Conservation (phyloP, 495 filamentous ascomycete genomes). For the Lepidopterella palustris region DNA sequence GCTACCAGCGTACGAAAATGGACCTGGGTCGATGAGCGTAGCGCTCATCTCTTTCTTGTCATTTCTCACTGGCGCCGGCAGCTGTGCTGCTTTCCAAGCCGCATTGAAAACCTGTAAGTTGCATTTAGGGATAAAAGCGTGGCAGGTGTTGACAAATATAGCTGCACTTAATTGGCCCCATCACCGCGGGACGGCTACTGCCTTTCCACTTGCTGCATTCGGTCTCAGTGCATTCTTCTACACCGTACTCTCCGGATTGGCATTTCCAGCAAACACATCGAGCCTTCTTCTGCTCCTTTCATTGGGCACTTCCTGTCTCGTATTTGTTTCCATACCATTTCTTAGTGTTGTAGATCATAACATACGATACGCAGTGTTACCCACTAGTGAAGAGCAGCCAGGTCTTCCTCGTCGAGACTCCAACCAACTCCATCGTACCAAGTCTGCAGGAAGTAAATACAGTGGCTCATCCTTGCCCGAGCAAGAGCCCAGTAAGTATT, state of each 20-base stretch:
- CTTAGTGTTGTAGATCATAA: slow-evolving; percentile 64
- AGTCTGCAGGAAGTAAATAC: slow-evolving; percentile 45
- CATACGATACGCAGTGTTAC: slow-evolving; percentile 57
- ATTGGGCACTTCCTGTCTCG: slow-evolving; percentile 68
- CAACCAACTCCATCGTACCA: slow-evolving; percentile 55
- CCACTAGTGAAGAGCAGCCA: slow-evolving; percentile 40
- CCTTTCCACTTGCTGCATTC: slow-evolving; percentile 86
- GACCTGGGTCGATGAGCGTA: slow-evolving; percentile 54
- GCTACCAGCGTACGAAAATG: slow-evolving; percentile 47
- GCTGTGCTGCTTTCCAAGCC: slow-evolving; percentile 78
- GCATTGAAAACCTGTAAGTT: slow-evolving; percentile 62
- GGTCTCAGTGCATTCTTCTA: slow-evolving; percentile 97
- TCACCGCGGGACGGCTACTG: slow-evolving; percentile 88
- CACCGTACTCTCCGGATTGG: slow-evolving; percentile 63
- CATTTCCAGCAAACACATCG: slow-evolving; percentile 79
- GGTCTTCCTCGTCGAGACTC: slow-evolving; percentile 42
- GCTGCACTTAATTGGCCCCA: slow-evolving; percentile 90
- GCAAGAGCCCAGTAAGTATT: slow-evolving; percentile 25
- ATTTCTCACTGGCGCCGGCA: slow-evolving; percentile 77
- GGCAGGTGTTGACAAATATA: slow-evolving; percentile 40
- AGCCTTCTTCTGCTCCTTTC: slow-evolving; percentile 74
- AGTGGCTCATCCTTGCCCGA: slow-evolving; percentile 8
- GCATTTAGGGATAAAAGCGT: neutral
- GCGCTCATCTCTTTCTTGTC: slow-evolving; percentile 70
- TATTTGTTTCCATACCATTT: slow-evolving; percentile 71